Base-by-base conservation (phyloP, 306 rosid species). In the Corylus avellana region DNA sequence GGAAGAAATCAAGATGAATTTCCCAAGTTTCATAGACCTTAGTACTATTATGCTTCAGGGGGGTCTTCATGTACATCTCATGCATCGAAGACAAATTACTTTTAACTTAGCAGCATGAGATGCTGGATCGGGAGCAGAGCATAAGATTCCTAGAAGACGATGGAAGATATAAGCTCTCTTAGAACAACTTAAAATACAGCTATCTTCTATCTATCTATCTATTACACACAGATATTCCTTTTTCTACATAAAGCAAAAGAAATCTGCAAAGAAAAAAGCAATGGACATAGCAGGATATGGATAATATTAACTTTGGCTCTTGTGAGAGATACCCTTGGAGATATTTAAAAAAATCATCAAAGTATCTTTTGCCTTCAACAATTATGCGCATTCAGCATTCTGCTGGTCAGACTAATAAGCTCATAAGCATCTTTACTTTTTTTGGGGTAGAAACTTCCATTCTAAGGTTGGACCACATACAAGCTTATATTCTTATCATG, bases 41-140 rank as follows among this genome's bases (percentile, higher is more conserved):
- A 67, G 49, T 22, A 49, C 57, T 25, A 46, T 48, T 25, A 46
- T 48, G 57, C 39, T 46, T 11, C 57, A 13, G 39, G 39, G 2
- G 42, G 75, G 2, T 71, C 42, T 71, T 22, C 42, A 25, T 49
- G 75, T 14, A 71, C 75, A 71, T 49, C 59, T 71, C 37, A 20
- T 71, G 58, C 57, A 49, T 47, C 12, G 20, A 71, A 48, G 58
- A 16, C 57, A 20, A 25, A 12, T 20, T 49, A 49, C 42, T 49
- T 49, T 12, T 63, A 75, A 75, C 46, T 27, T 73, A 75, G 74
- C 73, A 69, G 82, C 55, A 74, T 67, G 82, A 82, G 79, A 78
- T 78, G 75, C 68, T 46, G 70, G 27, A 73, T 62, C 20, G 46
- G 74, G 66, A 77, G 77, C 49, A 16, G 29, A 29, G 27, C 44